phyloP scores from a whole-genome alignment of 495 filamentous ascomycete species.

The Neurospora sp. region DNA sequence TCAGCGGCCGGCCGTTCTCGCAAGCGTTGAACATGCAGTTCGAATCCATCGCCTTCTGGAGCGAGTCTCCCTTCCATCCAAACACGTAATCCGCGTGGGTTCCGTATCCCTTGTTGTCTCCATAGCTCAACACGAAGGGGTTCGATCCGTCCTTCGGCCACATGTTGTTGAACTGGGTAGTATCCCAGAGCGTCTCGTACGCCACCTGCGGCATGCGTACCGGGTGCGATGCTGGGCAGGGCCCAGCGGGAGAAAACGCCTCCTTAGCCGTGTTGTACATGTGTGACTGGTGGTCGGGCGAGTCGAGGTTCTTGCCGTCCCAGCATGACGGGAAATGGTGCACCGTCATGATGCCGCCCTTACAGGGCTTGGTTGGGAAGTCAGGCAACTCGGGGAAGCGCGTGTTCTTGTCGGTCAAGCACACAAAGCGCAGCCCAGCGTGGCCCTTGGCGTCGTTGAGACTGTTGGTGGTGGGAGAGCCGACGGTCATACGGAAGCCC shows the following conservation, averaged over 20 bases:
- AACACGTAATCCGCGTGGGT: constrained; percentile 21
- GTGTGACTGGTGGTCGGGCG: constrained; percentile 46
- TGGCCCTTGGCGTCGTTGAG: constrained; percentile 21
- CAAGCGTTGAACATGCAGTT: constrained; percentile 39
- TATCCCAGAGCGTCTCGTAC: constrained; percentile 45
- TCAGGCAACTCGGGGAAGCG: constrained; percentile 34
- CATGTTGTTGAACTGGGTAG: constrained; percentile 35
- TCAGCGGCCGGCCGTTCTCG: constrained; percentile 29
- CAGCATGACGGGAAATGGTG: constrained; percentile 48
- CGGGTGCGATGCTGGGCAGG: constrained; percentile 44
- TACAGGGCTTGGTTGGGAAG: constrained; percentile 37
- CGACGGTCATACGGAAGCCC: constrained; percentile 48
- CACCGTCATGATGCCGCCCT: constrained; percentile 39
- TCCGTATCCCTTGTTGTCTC: constrained; percentile 15
- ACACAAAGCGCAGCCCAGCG: constrained; percentile 39
- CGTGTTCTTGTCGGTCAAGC: constrained; percentile 31
- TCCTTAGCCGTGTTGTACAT: constrained; percentile 37
- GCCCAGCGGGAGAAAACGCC: constrained; percentile 30
- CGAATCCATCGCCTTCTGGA: constrained; percentile 38
- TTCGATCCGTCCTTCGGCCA: constrained; percentile 37
- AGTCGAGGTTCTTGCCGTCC: constrained; percentile 52
- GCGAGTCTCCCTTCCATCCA: constrained; percentile 34
- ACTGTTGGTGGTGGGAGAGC: constrained; percentile 28
- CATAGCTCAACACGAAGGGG: constrained; percentile 32
- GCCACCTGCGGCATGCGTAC: constrained; percentile 38